Evolutionary conservation across 2,329 filamentous ascomycete genomes (phyloP), one percentile per base, ranked within the genome.

Genomic region (Fusarium coicis): DNA sequence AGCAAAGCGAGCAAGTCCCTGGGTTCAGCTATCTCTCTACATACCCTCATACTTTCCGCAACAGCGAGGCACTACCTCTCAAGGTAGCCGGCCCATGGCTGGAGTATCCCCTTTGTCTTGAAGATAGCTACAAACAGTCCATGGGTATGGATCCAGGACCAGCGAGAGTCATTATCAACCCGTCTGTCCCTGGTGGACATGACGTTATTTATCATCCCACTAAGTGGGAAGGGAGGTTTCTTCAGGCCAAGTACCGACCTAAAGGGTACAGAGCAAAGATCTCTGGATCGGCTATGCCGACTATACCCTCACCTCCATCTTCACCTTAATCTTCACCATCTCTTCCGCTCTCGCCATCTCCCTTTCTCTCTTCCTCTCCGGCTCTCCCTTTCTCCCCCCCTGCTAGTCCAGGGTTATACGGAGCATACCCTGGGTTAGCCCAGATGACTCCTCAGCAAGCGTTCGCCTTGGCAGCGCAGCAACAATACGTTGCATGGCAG

Each of bases 161-260:
- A 40, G 55, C 62, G 2, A n/a, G 62, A 18, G 19, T 68, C 28
- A 37, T 66, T 8, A n/a, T 66, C 12, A 68, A 68, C 3, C 50
- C 62, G 30, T 50, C 37, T 16, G 39, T 40, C 23, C 49, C 50
- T 42, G 55, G 49, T 12, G 50, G 32, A 19, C 32, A 52, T 7
- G 62, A 68, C n/a, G 66, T 68, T 6, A 57, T 68, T 7, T 68
- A 68, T 47, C 62, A 68, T 30, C 55, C 32, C 10, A 40, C 9
- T 0, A 43, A 34, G 21, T 0, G 11, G 2, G 26, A 43, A 0
- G 19, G 14, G 6, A 32, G 12, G 1, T 66, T 66, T 15, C 19
- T 39, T 10, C 49, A 61, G 5, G 66, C 66, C 2, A 61, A 19
- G 18, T 68, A 68, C 34, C 49, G 49, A 4, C 36, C 49, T 10